These are phyloP conservation scores for Penicillium sp. DNA, from an alignment of 2,329 filamentous ascomycete genomes.

Conservation along the genomic window DNA sequence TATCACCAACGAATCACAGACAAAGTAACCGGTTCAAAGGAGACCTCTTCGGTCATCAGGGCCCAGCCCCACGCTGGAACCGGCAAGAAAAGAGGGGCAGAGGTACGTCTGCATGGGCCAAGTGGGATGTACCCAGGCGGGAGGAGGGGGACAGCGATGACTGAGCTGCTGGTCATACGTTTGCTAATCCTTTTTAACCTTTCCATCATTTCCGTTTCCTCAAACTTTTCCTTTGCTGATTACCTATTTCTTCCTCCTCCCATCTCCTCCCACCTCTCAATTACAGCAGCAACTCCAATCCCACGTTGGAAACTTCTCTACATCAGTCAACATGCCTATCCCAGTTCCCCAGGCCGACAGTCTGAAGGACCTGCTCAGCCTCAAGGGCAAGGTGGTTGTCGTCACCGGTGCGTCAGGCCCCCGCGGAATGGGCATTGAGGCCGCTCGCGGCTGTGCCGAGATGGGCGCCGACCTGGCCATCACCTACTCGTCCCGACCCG, in stretches of 20 bases:
- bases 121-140: background rate
- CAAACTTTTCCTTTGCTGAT: background rate
- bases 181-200: background rate
- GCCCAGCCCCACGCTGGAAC: background rate
- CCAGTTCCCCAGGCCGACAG: slow-evolving; percentile 36
- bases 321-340: slow-evolving; percentile 40
- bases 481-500: slow-evolving; percentile 65
- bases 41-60: slow-evolving; percentile 13
- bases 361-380: slow-evolving; percentile 49
- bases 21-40: background rate
- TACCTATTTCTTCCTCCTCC: background rate
- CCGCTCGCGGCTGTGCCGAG: slow-evolving; percentile 65
- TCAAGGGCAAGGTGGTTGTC: slow-evolving; percentile 51
- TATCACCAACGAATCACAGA: slow-evolving; percentile 4
- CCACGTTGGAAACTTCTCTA: background rate
- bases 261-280: background rate
- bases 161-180: background rate
- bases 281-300: background rate
- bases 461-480: slow-evolving; percentile 66
- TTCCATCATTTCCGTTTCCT: background rate
- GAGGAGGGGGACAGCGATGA: background rate
- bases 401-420: slow-evolving; percentile 59
- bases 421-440: slow-evolving; percentile 68
- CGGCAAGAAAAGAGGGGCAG: background rate
- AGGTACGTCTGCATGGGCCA: background rate